These are phyloP conservation scores for Mycosphaerella sp. DNA, from an alignment of 2,329 filamentous ascomycete genomes.

Conservation along the genomic window DNA sequence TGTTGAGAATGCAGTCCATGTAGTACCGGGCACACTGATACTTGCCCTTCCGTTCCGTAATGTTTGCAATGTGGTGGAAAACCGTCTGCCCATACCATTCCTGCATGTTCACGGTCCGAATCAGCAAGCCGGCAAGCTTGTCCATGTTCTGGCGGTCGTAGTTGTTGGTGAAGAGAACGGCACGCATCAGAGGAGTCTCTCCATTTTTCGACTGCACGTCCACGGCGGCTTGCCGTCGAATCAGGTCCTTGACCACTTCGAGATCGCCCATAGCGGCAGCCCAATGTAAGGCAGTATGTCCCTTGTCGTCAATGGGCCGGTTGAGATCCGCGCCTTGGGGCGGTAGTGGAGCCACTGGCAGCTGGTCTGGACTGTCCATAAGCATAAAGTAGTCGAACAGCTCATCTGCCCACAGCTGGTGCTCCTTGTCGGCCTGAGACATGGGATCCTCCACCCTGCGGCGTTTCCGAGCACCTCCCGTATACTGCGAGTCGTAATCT, in stretches of 20 bases:
- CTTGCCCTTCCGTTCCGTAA: slow-evolving; percentile 78
- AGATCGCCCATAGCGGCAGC: slow-evolving; percentile 95
- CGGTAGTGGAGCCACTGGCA: slow-evolving; percentile 64
- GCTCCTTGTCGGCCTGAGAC: slow-evolving; percentile 66
- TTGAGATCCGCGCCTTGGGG: slow-evolving; percentile 83
- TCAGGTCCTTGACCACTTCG: slow-evolving; percentile 80
- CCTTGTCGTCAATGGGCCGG: slow-evolving; percentile 86
- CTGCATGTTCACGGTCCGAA: slow-evolving; percentile 69
- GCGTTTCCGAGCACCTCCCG: slow-evolving; percentile 57
- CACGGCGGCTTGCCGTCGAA: slow-evolving; percentile 69
- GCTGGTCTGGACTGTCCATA: slow-evolving; percentile 50
- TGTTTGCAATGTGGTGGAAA: slow-evolving; percentile 88
- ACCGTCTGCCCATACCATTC: slow-evolving; percentile 81
- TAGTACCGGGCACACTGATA: slow-evolving; percentile 90
- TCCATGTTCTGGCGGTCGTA: slow-evolving; percentile 91
- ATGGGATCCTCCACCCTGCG: slow-evolving; percentile 61
- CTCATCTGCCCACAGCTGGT: slow-evolving; percentile 86
- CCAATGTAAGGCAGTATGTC: slow-evolving; percentile 93
- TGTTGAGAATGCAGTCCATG: slow-evolving; percentile 82
- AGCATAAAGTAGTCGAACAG: slow-evolving; percentile 95
- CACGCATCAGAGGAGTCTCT: slow-evolving; percentile 90
- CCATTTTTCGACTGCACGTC: slow-evolving; percentile 56
- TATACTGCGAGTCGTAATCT: slow-evolving; percentile 69
- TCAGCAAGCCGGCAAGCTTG: slow-evolving; percentile 72
- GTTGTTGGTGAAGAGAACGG: slow-evolving; percentile 94